Conservation (phyloP, 495 filamentous ascomycete species). For the Penicillium fimorum region DNA sequence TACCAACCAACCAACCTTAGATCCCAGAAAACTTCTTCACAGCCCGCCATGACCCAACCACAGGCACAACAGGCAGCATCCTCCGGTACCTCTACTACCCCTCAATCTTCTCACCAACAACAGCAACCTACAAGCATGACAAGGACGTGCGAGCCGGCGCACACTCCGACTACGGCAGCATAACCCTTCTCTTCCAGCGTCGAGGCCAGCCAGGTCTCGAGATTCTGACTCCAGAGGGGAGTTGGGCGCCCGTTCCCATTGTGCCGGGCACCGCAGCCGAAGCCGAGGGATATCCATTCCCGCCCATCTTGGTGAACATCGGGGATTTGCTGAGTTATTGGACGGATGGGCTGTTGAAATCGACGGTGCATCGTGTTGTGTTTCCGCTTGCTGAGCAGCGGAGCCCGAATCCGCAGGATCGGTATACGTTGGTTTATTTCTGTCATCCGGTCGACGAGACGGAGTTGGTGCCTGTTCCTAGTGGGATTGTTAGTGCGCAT, state of each 20-base stretch:
- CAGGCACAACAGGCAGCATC: constrained; percentile 65
- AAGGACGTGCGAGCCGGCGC: constrained; percentile 64
- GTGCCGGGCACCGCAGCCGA: constrained; percentile 34
- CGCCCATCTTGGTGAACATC: constrained; percentile 89
- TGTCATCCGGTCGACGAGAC: constrained; percentile 78
- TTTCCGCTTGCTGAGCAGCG: constrained; percentile 57
- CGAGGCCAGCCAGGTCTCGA: constrained; percentile 83
- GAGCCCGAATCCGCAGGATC: constrained; percentile 55
- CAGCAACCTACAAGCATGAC: constrained; percentile 45
- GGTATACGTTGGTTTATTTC: constrained; percentile 90
- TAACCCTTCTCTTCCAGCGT: constrained; percentile 76
- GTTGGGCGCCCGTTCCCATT: constrained; percentile 49
- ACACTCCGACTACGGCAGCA: constrained; percentile 64
- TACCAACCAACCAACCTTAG: constrained; percentile 24
- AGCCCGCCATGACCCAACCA: constrained; percentile 59
- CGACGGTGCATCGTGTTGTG: constrained; percentile 85
- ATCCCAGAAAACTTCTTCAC: constrained; percentile 69
- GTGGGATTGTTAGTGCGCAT: constrained; percentile 50
- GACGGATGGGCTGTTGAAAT: constrained; percentile 81
- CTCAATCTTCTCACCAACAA: constrained; percentile 45
- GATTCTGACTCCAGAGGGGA: constrained; percentile 59
- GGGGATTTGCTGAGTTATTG: constrained; percentile 89
- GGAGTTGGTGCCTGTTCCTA: constrained; percentile 74
- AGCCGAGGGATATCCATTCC: constrained; percentile 44
- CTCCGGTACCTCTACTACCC: constrained; percentile 85